Base-by-base conservation (phyloP, 768 basidiomycete genomes). In the Floccularia luteovirens region DNA sequence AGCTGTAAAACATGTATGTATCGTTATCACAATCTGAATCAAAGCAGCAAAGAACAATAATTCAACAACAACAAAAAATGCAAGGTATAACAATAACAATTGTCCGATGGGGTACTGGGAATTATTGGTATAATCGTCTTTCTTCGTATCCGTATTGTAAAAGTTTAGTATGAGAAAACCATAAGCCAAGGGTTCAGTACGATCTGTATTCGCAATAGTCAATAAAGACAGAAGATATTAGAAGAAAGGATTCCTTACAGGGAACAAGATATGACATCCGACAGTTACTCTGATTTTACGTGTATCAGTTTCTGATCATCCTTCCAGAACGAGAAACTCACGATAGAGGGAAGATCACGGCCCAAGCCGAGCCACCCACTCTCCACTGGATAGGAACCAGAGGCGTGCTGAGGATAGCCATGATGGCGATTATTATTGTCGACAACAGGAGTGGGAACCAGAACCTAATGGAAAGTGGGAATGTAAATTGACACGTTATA, bases 271-370 rank as follows among this genome's bases (percentile, higher is more conserved):
- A 51, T 88, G 85, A 46, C 73, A 79, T 1, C 71, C 77, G 2
- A 72, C 67, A 4, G 72, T 64, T 38, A 89, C 54, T 1, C 88
- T 88, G 35, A 72, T 56, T 47, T 51, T 66, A 8, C 36, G 22
- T 4, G 66, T 67, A 10, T 35, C 21, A 43, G 24, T 19, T 7
- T 21, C 13, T 16, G 20, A 19, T 31, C 38, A 30, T 13, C 14
- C 16, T 23, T 41, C 19, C 14, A 38, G 36, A 43, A 41, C n/a
- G 31, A 52, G 28, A 32, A 33, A 61, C 70, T 53, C 48, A 74
- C 69, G 66, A 56, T 33, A 91, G 65, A 0, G 90, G 90, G 38
- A 91, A 69, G 31, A 82, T 77, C 7, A 89, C 81, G 17, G 84
- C 83, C 81, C 88, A 84, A 36, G 70, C 63, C 0, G 56, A 48